Evolutionary conservation across 495 filamentous ascomycete species (phyloP).

Genomic region (Xeromyces bisporus): DNA sequence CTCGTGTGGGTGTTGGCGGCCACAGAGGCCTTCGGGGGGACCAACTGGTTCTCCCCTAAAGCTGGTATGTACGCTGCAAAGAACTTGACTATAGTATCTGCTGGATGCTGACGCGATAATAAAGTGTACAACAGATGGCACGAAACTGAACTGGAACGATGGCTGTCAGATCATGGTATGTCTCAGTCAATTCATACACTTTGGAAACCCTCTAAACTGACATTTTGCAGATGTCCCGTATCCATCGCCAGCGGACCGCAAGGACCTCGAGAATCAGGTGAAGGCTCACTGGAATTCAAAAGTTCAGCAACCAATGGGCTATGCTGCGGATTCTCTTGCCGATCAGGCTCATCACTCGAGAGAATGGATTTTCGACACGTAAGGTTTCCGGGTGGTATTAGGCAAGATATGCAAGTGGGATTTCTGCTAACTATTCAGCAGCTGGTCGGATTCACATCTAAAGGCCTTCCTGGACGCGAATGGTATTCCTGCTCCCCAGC

Average conservation of each 20-base stretch:
- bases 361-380: constrained; percentile 92
- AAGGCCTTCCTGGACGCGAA: constrained; percentile 87
- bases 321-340: constrained; percentile 55
- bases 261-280: constrained; percentile 67
- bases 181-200: neutral
- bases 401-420: no score
- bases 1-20: constrained; percentile 53
- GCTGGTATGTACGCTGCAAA: constrained; percentile 41
- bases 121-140: constrained; percentile 98
- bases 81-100: neutral
- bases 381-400: no score
- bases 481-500: constrained; percentile 62
- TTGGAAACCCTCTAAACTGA: constrained; percentile 3
- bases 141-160: constrained; percentile 90
- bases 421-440: constrained; percentile 19
- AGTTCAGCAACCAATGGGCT: constrained; percentile 52
- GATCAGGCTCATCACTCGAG: constrained; percentile 53
- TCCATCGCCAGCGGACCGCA: constrained; percentile 68
- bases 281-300: constrained; percentile 73
- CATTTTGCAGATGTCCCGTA: constrained; percentile 55
- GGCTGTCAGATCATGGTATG: constrained; percentile 71
- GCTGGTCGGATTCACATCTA: constrained; percentile 70
- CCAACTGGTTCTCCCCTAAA: constrained; percentile 69
- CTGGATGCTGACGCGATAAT: no score
- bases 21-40: constrained; percentile 47